Conservation (phyloP, 2,329 filamentous ascomycete species). For the Trichoderma aggressivum region DNA sequence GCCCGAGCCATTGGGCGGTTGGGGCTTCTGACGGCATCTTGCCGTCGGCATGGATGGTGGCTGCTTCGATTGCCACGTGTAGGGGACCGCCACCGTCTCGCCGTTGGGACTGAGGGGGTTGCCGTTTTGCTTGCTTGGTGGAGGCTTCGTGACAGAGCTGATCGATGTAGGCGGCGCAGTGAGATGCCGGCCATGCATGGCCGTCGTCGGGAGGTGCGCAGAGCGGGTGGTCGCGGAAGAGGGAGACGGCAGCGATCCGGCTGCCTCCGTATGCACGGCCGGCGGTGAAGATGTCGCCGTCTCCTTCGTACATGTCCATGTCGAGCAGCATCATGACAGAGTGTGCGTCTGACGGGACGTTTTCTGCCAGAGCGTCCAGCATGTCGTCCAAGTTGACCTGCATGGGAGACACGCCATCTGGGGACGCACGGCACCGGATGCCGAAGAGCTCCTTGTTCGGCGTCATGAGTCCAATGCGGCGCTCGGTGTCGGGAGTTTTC, state of each 20-base stretch:
- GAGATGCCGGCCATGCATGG: conserved; percentile 64
- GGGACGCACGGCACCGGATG: conserved; percentile 48
- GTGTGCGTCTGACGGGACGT: conserved; percentile 57
- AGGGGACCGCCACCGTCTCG: neutral
- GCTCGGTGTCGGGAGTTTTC: neutral
- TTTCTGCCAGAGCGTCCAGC: conserved; percentile 52
- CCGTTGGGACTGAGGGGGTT: neutral
- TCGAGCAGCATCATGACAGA: conserved; percentile 54
- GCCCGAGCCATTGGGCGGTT: conserved; percentile 53
- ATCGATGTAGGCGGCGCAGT: conserved; percentile 53
- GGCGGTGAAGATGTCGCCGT: conserved; percentile 65
- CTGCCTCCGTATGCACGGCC: conserved; percentile 64
- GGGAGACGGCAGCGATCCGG: conserved; percentile 59
- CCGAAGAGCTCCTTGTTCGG: conserved; percentile 38
- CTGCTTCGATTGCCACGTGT: conserved; percentile 32
- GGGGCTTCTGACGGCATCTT: conserved; percentile 27
- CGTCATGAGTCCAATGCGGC: conserved; percentile 45
- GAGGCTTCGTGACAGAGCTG: conserved; percentile 28
- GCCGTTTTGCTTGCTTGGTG: neutral
- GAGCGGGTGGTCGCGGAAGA: conserved; percentile 57
- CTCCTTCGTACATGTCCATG: conserved; percentile 63
- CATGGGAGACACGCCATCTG: conserved; percentile 43
- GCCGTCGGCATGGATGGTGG: conserved; percentile 27
- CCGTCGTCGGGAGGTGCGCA: conserved; percentile 37
- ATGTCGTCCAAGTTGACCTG: conserved; percentile 62